A percentile compares a stretch with the other conserved stretches of the same genome.
phyloP scores from a whole-genome alignment of 2,329 filamentous ascomycete species.

The Escovopsis sp. region DNA sequence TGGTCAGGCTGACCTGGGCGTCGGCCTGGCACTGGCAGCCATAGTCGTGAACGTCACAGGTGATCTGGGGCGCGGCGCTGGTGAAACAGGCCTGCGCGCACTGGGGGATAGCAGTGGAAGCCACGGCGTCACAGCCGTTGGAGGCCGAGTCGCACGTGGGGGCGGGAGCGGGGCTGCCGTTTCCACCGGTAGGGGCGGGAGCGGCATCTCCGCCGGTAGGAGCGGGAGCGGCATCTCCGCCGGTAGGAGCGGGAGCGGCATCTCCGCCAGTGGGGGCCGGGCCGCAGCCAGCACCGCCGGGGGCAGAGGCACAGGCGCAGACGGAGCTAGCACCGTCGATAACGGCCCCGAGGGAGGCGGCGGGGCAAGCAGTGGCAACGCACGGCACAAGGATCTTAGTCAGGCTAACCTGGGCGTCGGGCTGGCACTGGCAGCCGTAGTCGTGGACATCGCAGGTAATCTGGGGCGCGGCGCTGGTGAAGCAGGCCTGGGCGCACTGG shows the following conservation, averaged over 20 bases:
- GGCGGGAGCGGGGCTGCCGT: neutral
- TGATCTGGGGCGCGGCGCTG: slow-evolving; percentile 11
- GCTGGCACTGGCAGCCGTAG: slow-evolving; percentile 15
- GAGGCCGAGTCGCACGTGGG: slow-evolving; percentile 5
- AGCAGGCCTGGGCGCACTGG: slow-evolving; percentile 14
- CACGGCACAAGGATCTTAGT: slow-evolving; percentile 14
- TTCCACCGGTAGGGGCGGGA: neutral
- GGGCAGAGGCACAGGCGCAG: slow-evolving; percentile 9
- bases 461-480: slow-evolving; percentile 11
- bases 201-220: neutral
- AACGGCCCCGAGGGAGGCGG: slow-evolving; percentile 11
- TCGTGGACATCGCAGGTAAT: slow-evolving; percentile 14
- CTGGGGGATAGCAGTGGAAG: slow-evolving; percentile 11
- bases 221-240: neutral
- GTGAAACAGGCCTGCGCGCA: slow-evolving; percentile 16
- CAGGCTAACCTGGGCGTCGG: slow-evolving; percentile 11
- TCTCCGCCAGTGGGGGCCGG: slow-evolving; percentile 2
- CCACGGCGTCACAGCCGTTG: slow-evolving; percentile 13
- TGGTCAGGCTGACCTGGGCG: slow-evolving; percentile 11
- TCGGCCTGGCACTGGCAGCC: slow-evolving; percentile 14
- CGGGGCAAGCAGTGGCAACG: slow-evolving; percentile 13
- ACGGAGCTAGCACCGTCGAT: slow-evolving; percentile 13
- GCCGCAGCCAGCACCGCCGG: slow-evolving; percentile 2
- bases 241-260: neutral
- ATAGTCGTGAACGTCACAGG: slow-evolving; percentile 15